phyloP scores from a whole-genome alignment of 2,329 filamentous ascomycete species.

The Sphaceloma murrayae region DNA sequence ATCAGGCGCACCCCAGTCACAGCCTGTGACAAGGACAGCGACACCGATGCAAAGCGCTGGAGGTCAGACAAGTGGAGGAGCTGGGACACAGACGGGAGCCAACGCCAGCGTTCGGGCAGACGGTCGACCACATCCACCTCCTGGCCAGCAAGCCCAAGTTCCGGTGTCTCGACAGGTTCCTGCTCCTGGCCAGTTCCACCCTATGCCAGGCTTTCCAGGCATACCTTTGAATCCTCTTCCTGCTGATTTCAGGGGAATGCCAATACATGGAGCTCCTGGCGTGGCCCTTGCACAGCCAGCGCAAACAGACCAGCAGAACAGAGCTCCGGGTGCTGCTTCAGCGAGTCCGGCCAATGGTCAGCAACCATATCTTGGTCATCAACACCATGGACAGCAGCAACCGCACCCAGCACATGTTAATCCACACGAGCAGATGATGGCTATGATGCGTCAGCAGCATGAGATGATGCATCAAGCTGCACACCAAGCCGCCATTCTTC shows the following conservation, averaged over 20 bases:
- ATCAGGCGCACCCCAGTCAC: background rate
- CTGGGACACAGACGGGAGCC: too few species aligned
- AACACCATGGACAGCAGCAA: background rate
- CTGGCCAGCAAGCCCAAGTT: conserved; percentile 2
- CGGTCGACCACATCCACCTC: background rate
- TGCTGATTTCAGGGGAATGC: background rate
- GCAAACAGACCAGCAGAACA: background rate
- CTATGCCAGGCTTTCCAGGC: conserved; percentile 3
- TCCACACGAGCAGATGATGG: conserved; percentile 12
- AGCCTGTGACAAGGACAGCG: conserved; percentile 3
- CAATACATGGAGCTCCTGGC: background rate
- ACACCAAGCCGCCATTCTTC: background rate
- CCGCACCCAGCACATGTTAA: background rate
- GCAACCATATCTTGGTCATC: too few species aligned
- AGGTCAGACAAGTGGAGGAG: background rate
- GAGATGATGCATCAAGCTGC: conserved; percentile 1
- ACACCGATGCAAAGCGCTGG: conserved; percentile 1
- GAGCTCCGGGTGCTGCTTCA: background rate
- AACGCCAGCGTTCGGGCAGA: background rate
- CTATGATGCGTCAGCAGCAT: conserved; percentile 8
- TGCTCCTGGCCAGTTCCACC: background rate
- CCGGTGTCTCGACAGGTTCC: background rate
- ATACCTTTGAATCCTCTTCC: conserved; percentile 5
- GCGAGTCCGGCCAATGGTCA: background rate
- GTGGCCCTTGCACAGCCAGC: background rate